Base-by-base conservation (phyloP, 805 yeast genomes). In the Yarrowia divulgata region DNA sequence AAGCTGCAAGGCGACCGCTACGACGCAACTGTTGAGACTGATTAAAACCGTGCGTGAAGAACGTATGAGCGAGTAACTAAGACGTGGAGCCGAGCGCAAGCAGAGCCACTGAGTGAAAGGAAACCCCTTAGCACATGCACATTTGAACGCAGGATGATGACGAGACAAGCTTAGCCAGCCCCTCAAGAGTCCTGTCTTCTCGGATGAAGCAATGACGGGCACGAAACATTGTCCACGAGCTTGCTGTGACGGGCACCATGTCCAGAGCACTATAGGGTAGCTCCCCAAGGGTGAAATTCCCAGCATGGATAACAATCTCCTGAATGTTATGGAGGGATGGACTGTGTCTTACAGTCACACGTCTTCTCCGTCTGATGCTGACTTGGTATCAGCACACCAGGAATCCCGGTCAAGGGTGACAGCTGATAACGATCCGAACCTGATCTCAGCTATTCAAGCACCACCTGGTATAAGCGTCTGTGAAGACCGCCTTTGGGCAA, bases 281-380 rank as follows among this genome's bases (percentile, higher is more conserved):
- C 50, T 46, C 50, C 50, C 50, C n/a, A n/a, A 23, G 50, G 50
- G 50, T 46, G 50, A n/a, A 35, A 35, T 10, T 57, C 64, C 45
- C 35, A 40, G 48, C 48, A 57, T 29, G 34, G 48, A 39, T 39
- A 57, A 39, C 35, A 23, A 10, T 18, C 16, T 37, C 60, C 42
- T 54, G 60, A 35, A 54, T 54, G 29, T 29, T 39, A 14, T 12
- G 60, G 60, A 35, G 60, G 39, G 32, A 34, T 54, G 42, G 50
- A 46, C 50, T 19, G 48, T 45, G 13, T 18, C 12, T 23, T 18
- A 45, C 50, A 46, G 50, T 46, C 34, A 9, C 10, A 23, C 23
- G 9, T 46, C n/a, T 46, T 23, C 50, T 46, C 50, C 50, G 12
- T 46, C 50, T 46, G 35, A 37, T 55, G 29, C 62, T 55, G 45